Evolutionary conservation across 2,329 filamentous ascomycete genomes (phyloP), one percentile per base, ranked within the genome.

Genomic region (Byssoonygena ceratinophila): DNA sequence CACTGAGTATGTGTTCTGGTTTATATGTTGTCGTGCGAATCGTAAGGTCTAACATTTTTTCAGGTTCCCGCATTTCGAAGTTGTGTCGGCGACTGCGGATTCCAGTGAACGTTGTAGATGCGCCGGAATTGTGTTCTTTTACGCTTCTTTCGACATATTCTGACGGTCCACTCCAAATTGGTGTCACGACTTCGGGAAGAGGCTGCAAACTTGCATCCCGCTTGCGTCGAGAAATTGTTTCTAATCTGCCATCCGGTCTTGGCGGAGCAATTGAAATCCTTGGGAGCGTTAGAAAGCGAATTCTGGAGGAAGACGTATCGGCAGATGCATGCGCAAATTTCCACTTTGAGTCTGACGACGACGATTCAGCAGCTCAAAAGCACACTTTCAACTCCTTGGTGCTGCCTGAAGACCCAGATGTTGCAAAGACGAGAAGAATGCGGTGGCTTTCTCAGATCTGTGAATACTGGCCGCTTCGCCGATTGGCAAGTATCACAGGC

Each of bases 361-460:
- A 76, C 48, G 74, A 75, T 51, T 59, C 65, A 1, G 64, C 64
- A 8, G 71, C 68, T 46, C 92, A 97, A 68, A 80, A 78, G 14
- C 81, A 90, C 1, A 79, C 77, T 0, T 96, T 98, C 68, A 98
- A 98, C 68, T 82, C 79, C 55, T 75, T 98, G 3, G 78, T 97
- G 5, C 80, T 66, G 46, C 55, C 77, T 0, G 83, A 87, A 44
- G 87, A 92, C 62, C 71, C 79, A 0, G 83, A 85, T 55, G 83
- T 83, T 2, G 80, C 82, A 14, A 88, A 88, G 64, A 89, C 80
- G 20, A 77, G 91, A 55, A 79, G 92, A 48, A 90, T 94, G 75
- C 80, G 92, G 54, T 98, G 92, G 92, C 75, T 98, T 1, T 81
- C 85, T 18, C 92, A 98, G 66, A 88, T 98, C 49, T 98, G 92